Evolutionary conservation across 192 early-diverging fungal species (phyloP), one percentile per base, ranked within the genome.

Genomic region (Phlyctochytrium bullatum): DNA sequence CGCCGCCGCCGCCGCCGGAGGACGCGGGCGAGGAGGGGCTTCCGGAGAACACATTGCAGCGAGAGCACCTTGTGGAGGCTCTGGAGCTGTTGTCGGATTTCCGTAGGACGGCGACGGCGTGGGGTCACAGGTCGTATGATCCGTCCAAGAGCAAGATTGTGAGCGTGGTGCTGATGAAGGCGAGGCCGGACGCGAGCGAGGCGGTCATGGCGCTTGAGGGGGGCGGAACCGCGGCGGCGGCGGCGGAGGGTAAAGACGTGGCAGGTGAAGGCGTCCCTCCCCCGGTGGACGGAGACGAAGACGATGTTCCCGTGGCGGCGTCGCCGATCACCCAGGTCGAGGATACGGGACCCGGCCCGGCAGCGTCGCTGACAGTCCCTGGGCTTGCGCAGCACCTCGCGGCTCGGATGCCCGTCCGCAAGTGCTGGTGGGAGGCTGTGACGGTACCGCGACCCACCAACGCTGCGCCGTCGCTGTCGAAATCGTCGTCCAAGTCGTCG

Each of bases 341-440:
- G 27, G 54, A 28, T 6, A 27, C 10, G 25, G 6, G 6, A 25
- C 12, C 12, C 4, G 27, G 27, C 12, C 25, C 12, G 12, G 27
- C 6, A 10, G 27, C 20, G 54, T 14, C 20, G 16, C 6, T 14
- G 16, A 28, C 12, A 20, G 54, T 57, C 6, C 54, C 54, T 28
- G 54, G 54, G 12, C 27, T 57, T 57, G 54, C 16, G 14, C 16
- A 57, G 54, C 54, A 57, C 25, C 16, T 57, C 20, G 27, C 20
- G 14, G 54, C 54, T 20, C 10, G 27, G 54, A 57, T 57, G 54
- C 54, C 54, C 12, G 54, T 57, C 20, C 54, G 54, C 4, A 57
- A 57, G 27, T 57, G 54, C 27, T 57, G 54, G 54, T 57, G 54
- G 54, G 54, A 57, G 54, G 20, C 40, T 6, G 40, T 47, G 10